A percentile compares a stretch with the other conserved stretches of the same genome.
These are phyloP conservation scores for Salix viminalis DNA, from an alignment of 345 rosid genomes.

Conservation along the genomic window DNA sequence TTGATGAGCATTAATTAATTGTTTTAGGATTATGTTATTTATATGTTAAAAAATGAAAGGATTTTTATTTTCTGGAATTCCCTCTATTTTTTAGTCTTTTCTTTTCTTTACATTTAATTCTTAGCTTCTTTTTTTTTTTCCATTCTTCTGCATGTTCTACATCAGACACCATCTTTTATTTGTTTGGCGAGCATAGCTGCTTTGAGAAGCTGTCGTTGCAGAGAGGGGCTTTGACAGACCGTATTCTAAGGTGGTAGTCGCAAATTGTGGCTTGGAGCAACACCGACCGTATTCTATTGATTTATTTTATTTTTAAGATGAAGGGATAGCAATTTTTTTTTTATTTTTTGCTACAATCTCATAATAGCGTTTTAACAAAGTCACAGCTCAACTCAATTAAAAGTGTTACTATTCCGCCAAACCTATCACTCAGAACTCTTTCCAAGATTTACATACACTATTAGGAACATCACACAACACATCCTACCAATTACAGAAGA, in stretches of 20 bases:
- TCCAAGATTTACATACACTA: not conserved
- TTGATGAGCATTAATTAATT: no score
- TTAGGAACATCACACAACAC: not conserved
- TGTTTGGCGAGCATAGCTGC: no score
- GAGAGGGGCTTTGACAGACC: no score
- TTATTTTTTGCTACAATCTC: slow-evolving; percentile 11
- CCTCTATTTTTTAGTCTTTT: no score
- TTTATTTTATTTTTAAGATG: not conserved
- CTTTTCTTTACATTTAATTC: no score
- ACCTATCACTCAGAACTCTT: not conserved
- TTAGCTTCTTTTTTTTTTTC: no score
- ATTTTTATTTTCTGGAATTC: no score
- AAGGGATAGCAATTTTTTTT: slow-evolving; percentile 7
- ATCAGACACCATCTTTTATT: no score
- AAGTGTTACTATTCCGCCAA: not conserved
- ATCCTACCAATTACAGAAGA: not conserved
- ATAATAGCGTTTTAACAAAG: not conserved
- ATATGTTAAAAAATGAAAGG: no score
- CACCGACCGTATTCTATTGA: not conserved
- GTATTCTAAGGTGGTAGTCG: slow-evolving; percentile 42
- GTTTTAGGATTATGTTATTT: no score
- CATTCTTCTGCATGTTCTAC: no score
- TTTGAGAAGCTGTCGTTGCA: no score
- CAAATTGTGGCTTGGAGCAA: slow-evolving; percentile 65
- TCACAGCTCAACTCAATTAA: not conserved